Base-by-base conservation (phyloP, 768 basidiomycete species). In the Filobasidium wieringae region DNA sequence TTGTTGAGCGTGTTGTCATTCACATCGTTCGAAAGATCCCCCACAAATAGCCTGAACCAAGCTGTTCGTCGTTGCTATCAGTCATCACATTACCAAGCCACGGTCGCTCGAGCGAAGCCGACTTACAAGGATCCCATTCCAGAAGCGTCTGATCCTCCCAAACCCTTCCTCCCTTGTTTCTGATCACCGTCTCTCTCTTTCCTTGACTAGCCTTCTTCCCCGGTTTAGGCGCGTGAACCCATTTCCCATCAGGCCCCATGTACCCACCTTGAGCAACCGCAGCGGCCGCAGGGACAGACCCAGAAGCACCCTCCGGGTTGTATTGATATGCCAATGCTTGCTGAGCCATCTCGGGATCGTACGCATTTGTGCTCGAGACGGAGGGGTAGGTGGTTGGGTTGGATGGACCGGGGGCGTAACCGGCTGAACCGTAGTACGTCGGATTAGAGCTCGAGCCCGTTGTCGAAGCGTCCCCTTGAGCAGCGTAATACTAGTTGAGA, bases 81-180 rank as follows among this genome's bases (percentile, higher is more conserved):
- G 0, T 6, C 43, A 52, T 30, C 8, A 33, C n/a, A 31, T 22
- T 17, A 50, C 17, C 22, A 32, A 4, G 53, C 12, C 26, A n/a
- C n/a, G n/a, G n/a, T 22, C 14, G 8, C n/a, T 33, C 7, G 30
- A 12, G 1, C n/a, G 33, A 12, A 47, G 41, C 17, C 2, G 1
- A 79, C 87, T 64, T 69, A 95, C 92, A 82, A 53, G 93, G 87
- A 76, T 89, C 95, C 95, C 95, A 99, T 66, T 99, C 95, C 14
- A 96, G 75, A 56, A 99, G 77, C 3, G 90, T 95, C 75, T 89
- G 89, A 72, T 99, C 95, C 73, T 99, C 95, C 95, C 95, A 99
- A 24, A 88, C 84, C 76, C 90, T 92, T 32, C 95, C 95, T 54
- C 81, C 93, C 5, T 92, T 93, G 75, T 96, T 96, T 53, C 95